Evolutionary conservation across 2,329 filamentous ascomycete species (phyloP).

Genomic region (Erysiphe pulchra): DNA sequence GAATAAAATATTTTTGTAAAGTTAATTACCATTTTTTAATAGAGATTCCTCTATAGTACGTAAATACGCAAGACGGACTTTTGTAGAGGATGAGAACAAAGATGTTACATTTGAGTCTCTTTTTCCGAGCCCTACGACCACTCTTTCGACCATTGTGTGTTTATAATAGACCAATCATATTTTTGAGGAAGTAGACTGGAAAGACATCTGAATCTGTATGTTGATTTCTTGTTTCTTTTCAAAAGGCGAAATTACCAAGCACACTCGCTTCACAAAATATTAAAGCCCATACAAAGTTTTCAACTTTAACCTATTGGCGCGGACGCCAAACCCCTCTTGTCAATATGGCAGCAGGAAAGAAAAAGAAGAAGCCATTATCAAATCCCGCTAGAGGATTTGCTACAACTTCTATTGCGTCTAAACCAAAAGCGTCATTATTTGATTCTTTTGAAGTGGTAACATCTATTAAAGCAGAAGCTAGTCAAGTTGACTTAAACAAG

Average conservation of each 20-base stretch:
- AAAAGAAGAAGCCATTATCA: constrained; percentile 72
- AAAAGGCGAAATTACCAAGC: too few species aligned
- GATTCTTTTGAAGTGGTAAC: not conserved
- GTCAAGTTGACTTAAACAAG: constrained; percentile 3
- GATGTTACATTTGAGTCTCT: constrained; percentile 14
- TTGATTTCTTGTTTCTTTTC: too few species aligned
- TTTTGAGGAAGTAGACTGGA: too few species aligned
- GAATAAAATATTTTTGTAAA: not conserved
- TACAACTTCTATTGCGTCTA: constrained; percentile 69
- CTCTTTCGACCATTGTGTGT: not conserved
- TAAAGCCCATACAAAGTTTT: too few species aligned
- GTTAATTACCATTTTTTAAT: constrained; percentile 23
- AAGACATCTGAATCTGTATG: too few species aligned
- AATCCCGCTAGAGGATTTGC: constrained; percentile 86
- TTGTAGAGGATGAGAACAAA: constrained; percentile 36
- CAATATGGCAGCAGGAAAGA: constrained; percentile 40
- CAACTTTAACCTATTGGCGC: too few species aligned
- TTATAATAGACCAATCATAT: too few species aligned
- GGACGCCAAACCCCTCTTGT: not conserved
- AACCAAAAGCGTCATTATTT: constrained; percentile 24
- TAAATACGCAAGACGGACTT: constrained; percentile 26
- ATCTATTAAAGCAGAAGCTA: constrained; percentile 1
- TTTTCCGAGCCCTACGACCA: not conserved
- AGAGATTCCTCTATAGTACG: constrained; percentile 30
- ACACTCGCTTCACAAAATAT: too few species aligned